Percentiles rank a stretch among this genome's conserved stretches.
Evolutionary conservation across 176 grass and related monocot species (phyloP).

Genomic region (Eragrostis curvula): DNA sequence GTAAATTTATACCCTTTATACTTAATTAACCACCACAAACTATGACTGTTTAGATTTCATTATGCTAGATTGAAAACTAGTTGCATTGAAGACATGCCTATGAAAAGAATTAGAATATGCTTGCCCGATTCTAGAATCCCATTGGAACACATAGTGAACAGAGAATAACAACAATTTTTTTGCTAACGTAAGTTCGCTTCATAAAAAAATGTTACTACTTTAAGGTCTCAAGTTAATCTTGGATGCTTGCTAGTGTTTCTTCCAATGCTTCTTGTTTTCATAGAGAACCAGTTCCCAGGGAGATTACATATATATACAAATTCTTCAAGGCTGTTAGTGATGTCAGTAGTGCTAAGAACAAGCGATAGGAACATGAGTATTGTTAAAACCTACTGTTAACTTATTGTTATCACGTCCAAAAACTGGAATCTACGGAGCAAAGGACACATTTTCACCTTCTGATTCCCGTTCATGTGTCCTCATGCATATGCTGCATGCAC

Average conservation of each 20-base stretch:
- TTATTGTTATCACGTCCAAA: slow-evolving; percentile 22
- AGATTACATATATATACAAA: neutral
- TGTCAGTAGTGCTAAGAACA: slow-evolving; percentile 2
- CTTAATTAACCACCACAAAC: neutral
- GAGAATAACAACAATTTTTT: no score
- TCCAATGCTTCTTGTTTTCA: neutral
- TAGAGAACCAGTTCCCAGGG: neutral
- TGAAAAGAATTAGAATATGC: neutral
- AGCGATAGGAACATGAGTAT: slow-evolving; percentile 8
- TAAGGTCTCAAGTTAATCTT: neutral
- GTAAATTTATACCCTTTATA: neutral
- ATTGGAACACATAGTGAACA: neutral
- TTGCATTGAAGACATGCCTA: neutral
- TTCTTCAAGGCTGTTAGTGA: neutral
- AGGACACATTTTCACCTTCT: neutral
- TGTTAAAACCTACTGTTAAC: slow-evolving; percentile 12
- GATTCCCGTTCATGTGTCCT: neutral
- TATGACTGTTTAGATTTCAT: neutral
- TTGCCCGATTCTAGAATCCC: neutral
- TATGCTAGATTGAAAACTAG: neutral
- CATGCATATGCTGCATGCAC: neutral
- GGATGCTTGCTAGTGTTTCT: neutral
- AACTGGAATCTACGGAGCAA: slow-evolving; percentile 25
- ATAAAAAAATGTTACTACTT: neutral
- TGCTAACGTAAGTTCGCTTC: no score